Evolutionary conservation across 805 yeast species (phyloP).

Genomic region (Kodamaea neixiangensis): DNA sequence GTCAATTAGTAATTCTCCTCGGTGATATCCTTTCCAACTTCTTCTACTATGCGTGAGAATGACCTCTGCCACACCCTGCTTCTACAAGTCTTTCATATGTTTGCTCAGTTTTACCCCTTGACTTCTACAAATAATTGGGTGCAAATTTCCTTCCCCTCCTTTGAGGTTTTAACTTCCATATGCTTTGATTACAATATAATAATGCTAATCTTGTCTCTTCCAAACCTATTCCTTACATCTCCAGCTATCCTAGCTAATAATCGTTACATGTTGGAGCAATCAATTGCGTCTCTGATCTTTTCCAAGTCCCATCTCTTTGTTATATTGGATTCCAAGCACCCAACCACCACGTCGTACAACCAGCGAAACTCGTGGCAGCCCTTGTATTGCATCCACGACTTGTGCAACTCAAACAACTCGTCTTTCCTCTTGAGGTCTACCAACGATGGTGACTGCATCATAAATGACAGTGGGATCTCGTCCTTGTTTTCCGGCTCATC

Average conservation of each 20-base stretch:
- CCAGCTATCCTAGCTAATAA: neutral
- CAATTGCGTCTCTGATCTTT: slow-evolving; percentile 24
- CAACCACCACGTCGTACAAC: slow-evolving; percentile 42
- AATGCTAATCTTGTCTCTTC: neutral
- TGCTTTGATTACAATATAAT: neutral
- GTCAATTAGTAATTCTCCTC: too few relatives aligned
- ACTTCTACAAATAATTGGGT: too few relatives aligned
- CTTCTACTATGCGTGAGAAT: too few relatives aligned
- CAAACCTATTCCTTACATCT: neutral
- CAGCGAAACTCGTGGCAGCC: slow-evolving; percentile 25
- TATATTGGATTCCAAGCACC: slow-evolving; percentile 56
- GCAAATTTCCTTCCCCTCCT: too few relatives aligned
- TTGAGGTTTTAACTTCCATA: too few relatives aligned
- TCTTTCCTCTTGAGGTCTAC: slow-evolving; percentile 20
- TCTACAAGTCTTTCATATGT: too few relatives aligned
- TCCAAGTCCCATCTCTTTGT: slow-evolving; percentile 54
- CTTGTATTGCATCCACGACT: slow-evolving; percentile 21
- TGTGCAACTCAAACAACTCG: slow-evolving; percentile 17
- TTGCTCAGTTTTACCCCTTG: too few relatives aligned
- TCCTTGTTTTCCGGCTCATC: slow-evolving; percentile 12
- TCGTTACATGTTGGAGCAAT: slow-evolving; percentile 13
- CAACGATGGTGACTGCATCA: slow-evolving; percentile 17
- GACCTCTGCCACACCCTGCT: too few relatives aligned
- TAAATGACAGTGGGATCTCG: slow-evolving; percentile 2
- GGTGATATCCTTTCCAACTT: too few relatives aligned